Base-by-base conservation (phyloP, 2,329 filamentous ascomycete species). In the Fusarium nurragi region DNA sequence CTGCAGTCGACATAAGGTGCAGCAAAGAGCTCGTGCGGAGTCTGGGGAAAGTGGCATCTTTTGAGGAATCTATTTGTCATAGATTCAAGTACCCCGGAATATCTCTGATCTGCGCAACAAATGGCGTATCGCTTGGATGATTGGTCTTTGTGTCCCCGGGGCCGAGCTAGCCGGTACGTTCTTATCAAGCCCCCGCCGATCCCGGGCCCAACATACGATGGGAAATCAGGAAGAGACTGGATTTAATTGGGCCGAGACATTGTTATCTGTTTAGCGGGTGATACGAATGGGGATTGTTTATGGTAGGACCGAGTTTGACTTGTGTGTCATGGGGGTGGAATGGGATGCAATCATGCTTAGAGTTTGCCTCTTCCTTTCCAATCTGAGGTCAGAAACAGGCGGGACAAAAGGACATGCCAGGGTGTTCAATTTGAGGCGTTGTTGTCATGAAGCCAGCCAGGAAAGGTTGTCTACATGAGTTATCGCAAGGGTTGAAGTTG, bases 61-160 rank as follows among this genome's bases (percentile, higher is more conserved):
- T 36, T 51, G 58, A 50, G 44, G 34, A 63, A 63, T 49, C 58
- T 56, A 63, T 63, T 63, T 62, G 59, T 61, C 58, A 61, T 61
- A 62, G 58, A 62, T 61, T 61, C 57, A 40, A 34, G 9, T 32
- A 62, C 58, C 59, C 58, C 59, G 26, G 51, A 51, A 44, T 60
- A 47, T 63, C 50, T 57, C 12, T 52, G 50, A 45, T 62, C 41
- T 23, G 34, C 23, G 13, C 19, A 50, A 25, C 30, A 48, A 49
- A 58, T 61, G 26, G 57, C 50, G 43, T 41, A 21, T 49, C 39
- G 23, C 11, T 36, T 30, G 39, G 25, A 37, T 51, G 50, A 57
- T 21, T 36, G 37, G 54, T 26, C 25, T 36, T 46, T 4, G 34
- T 25, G 14, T 18, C 12, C 56, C 36, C 48, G 44, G 58, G 28